phyloP scores from a whole-genome alignment of 768 basidiomycete genomes.

The Serendipita sp. region DNA sequence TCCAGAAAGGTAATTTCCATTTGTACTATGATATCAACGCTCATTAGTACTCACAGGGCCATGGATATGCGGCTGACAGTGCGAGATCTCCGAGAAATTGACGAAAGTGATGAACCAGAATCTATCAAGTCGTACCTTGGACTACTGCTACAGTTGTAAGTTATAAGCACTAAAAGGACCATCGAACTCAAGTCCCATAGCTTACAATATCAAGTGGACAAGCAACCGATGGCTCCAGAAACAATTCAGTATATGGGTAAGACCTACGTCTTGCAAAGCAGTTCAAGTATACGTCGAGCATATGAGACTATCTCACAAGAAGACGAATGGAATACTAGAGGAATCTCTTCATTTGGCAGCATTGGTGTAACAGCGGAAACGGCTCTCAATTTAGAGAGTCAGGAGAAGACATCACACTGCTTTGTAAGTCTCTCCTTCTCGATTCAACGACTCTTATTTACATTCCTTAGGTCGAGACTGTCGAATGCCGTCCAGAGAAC shows the following conservation, averaged over 20 bases:
- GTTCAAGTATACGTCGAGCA: not conserved
- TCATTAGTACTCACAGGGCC: not conserved
- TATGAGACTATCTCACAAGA: not conserved
- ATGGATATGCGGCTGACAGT: conserved; percentile 4
- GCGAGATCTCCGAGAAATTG: not conserved
- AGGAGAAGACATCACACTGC: not conserved
- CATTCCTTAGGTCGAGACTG: not conserved
- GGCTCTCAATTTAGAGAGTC: not conserved
- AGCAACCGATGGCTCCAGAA: not conserved
- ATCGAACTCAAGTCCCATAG: not conserved
- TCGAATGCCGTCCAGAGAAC: not conserved
- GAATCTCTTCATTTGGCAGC: not conserved
- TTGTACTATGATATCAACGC: not conserved
- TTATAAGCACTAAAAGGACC: not conserved
- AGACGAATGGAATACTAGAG: not conserved
- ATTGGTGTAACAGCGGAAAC: not conserved
- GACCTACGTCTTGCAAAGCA: not conserved
- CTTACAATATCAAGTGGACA: not conserved
- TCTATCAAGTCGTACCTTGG: not conserved
- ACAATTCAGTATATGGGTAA: not conserved
- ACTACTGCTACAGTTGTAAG: not conserved
- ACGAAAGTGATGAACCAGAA: not conserved
- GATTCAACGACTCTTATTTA: not conserved
- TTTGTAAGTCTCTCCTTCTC: not conserved
- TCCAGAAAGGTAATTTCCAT: not conserved